Conservation (phyloP, 768 basidiomycete species). For the Lyophyllum decastes region DNA sequence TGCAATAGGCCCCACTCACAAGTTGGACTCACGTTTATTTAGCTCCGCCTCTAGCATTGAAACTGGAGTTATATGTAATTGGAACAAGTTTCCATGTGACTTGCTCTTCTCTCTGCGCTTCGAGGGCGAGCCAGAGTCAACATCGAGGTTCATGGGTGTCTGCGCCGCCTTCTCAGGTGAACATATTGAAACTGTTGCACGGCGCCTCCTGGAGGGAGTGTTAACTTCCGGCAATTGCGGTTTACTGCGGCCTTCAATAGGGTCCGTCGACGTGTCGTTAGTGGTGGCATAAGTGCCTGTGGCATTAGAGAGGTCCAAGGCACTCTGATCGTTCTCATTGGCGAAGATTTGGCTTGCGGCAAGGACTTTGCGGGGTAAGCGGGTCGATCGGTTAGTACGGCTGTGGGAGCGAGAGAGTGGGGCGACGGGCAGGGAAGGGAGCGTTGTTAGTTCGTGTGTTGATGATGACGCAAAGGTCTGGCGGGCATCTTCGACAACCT, state of each 20-base stretch:
- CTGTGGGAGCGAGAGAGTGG: slow-evolving; percentile 52
- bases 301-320: slow-evolving; percentile 33
- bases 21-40: slow-evolving; percentile 50
- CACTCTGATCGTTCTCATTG: slow-evolving; percentile 41
- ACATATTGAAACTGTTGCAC: slow-evolving; percentile 70
- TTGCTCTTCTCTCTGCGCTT: slow-evolving; percentile 67
- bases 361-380: slow-evolving; percentile 62
- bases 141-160: slow-evolving; percentile 24
- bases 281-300: slow-evolving; percentile 33
- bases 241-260: slow-evolving; percentile 26
- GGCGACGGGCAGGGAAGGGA: slow-evolving; percentile 65
- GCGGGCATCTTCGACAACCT: slow-evolving; percentile 80
- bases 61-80: slow-evolving; percentile 67
- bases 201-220: slow-evolving; percentile 47
- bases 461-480: slow-evolving; percentile 68
- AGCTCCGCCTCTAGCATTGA: slow-evolving; percentile 66
- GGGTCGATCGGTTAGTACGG: slow-evolving; percentile 46
- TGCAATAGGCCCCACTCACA: not conserved
- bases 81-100: slow-evolving; percentile 64
- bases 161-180: slow-evolving; percentile 48
- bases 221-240: slow-evolving; percentile 35
- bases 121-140: slow-evolving; percentile 53
- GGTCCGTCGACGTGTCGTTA: slow-evolving; percentile 21
- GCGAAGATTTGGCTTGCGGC: slow-evolving; percentile 74
- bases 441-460: slow-evolving; percentile 40